A percentile compares a stretch with the other conserved stretches of the same genome.
phyloP scores from a whole-genome alignment of 2,329 filamentous ascomycete species.

The Chaetomium olivaceum region DNA sequence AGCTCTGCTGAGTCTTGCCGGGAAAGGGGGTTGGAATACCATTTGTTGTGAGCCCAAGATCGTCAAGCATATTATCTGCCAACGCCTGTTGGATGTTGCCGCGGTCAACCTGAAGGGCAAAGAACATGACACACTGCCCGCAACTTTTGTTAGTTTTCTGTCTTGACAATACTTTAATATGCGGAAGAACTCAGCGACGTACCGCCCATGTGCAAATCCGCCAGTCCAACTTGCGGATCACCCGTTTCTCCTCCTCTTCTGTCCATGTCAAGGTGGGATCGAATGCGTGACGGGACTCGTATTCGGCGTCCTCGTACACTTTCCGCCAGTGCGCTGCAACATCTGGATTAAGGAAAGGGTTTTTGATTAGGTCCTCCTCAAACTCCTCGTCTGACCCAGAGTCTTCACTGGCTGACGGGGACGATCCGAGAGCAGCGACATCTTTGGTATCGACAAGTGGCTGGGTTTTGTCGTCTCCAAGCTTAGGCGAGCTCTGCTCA shows the following conservation, averaged over 20 bases:
- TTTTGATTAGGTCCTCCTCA: constrained; percentile 9
- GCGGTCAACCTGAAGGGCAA: constrained; percentile 61
- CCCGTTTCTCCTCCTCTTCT: constrained; percentile 29
- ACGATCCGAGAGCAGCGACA: constrained; percentile 1
- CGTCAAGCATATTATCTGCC: constrained; percentile 61
- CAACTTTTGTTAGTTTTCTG: constrained; percentile 6
- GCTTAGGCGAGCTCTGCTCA: neutral
- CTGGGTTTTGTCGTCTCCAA: constrained; percentile 1
- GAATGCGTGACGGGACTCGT: constrained; percentile 19
- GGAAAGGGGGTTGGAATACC: constrained; percentile 34
- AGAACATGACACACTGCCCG: constrained; percentile 58
- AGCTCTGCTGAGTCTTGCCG: neutral
- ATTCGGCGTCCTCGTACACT: constrained; percentile 27
- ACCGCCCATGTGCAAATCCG: constrained; percentile 45
- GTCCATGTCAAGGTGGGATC: constrained; percentile 28
- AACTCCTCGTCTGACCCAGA: constrained; percentile 21
- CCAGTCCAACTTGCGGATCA: constrained; percentile 51
- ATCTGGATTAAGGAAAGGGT: constrained; percentile 27
- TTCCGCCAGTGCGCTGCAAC: constrained; percentile 26
- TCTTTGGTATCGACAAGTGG: constrained; percentile 6
- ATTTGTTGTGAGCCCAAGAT: constrained; percentile 48
- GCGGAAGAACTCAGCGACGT: constrained; percentile 23
- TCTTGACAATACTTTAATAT: neutral
- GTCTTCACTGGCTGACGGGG: constrained; percentile 18
- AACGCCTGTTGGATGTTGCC: constrained; percentile 60